A percentile compares a stretch with the other conserved stretches of the same genome.
phyloP scores from a whole-genome alignment of 192 early-diverging fungal genomes.

The Lunasporangiospora selenospora region DNA sequence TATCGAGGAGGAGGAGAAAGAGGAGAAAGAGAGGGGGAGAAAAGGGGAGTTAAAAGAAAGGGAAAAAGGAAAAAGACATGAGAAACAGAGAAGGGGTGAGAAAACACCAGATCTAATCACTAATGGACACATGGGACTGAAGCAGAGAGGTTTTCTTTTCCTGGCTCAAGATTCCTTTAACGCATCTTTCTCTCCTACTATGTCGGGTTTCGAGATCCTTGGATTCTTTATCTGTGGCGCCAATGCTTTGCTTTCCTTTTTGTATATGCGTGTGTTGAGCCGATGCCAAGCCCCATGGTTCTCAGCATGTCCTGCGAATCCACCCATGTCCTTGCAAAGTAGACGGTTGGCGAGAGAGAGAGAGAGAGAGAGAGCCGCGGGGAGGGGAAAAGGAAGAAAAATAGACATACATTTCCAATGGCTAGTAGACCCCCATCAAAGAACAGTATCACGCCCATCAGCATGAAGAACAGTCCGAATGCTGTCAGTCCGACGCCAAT shows the following conservation, averaged over 20 bases:
- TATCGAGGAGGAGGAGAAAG: not conserved
- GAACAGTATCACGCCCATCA: slow-evolving; percentile 85
- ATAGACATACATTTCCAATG: slow-evolving; percentile 90
- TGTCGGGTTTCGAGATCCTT: too few species aligned
- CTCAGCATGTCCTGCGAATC: too few species aligned
- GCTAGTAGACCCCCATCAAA: slow-evolving; percentile 92
- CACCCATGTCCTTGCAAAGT: too few species aligned
- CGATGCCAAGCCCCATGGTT: too few species aligned
- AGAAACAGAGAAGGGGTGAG: not conserved
- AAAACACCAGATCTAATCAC: not conserved
- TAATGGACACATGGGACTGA: not conserved
- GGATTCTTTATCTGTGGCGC: too few species aligned
- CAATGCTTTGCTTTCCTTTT: too few species aligned
- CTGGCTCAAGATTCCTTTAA: not conserved
- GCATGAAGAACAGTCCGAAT: slow-evolving; percentile 85
- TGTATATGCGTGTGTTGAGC: too few species aligned
- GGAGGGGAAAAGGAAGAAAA: not conserved
- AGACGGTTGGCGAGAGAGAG: too few species aligned
- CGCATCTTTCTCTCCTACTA: too few species aligned
- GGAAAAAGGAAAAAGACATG: slow-evolving; percentile 1
- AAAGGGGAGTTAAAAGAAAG: too few species aligned
- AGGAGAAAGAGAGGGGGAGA: too few species aligned
- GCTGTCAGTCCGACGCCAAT: slow-evolving; percentile 92
- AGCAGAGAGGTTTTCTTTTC: not conserved
- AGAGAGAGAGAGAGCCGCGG: too few species aligned